Evolutionary conservation across 1,139 yeast species (phyloP).

Genomic region (Starmera stellimalicola): DNA sequence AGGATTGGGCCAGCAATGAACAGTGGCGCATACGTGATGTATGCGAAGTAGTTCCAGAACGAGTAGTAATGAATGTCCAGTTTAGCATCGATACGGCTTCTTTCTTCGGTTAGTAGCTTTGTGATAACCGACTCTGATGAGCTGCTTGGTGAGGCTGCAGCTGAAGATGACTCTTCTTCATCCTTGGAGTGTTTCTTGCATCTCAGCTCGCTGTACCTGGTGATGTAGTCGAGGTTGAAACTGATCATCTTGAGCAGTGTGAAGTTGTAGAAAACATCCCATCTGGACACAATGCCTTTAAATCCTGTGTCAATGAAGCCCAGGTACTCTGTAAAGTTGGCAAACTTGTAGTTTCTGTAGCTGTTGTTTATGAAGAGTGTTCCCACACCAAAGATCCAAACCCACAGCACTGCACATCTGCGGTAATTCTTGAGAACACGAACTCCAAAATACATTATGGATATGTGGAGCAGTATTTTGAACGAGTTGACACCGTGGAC

Average conservation of each 20-base stretch:
- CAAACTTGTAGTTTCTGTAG: constrained; percentile 45
- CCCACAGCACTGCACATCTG: constrained; percentile 26
- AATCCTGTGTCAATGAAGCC: constrained; percentile 46
- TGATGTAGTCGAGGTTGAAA: constrained; percentile 68
- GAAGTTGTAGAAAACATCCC: constrained; percentile 96
- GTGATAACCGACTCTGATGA: constrained; percentile 18
- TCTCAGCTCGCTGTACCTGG: constrained; percentile 26
- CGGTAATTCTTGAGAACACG: constrained; percentile 24
- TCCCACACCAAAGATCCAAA: constrained; percentile 75
- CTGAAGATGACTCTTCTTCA: constrained; percentile 16
- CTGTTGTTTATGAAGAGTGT: constrained; percentile 72
- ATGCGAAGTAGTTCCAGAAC: constrained; percentile 58
- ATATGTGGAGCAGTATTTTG: constrained; percentile 50
- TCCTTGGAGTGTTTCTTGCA: constrained; percentile 9
- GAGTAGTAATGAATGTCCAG: constrained; percentile 52
- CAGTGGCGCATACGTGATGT: constrained; percentile 76
- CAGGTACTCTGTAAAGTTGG: constrained; percentile 27
- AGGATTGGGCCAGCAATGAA: constrained; percentile 93
- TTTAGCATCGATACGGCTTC: constrained; percentile 60
- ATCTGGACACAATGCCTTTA: constrained; percentile 71
- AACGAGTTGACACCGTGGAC: constrained; percentile 74
- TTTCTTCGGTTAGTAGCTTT: constrained; percentile 35
- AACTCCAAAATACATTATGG: constrained; percentile 46
- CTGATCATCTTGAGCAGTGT: constrained; percentile 78
- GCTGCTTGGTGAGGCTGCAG: constrained; percentile 15